A percentile compares a stretch with the other conserved stretches of the same genome.
phyloP scores from a whole-genome alignment of 2,329 filamentous ascomycete genomes.

The Graphilbum fragrans region DNA sequence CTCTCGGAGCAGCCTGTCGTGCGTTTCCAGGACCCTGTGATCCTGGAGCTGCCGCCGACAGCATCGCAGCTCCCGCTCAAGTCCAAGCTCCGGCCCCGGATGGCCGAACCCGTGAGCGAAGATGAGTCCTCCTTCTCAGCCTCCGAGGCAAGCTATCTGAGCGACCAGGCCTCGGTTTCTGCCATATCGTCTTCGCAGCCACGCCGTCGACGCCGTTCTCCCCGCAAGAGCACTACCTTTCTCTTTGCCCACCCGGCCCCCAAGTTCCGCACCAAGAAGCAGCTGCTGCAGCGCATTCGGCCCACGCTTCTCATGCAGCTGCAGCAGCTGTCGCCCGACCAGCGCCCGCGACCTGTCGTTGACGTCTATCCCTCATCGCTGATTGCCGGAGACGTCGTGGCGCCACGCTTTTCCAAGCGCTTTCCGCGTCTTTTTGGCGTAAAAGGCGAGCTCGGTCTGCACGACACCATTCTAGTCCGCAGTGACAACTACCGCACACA shows the following conservation, averaged over 20 bases:
- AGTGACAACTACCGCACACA: constrained; percentile 51
- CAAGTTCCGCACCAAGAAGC: constrained; percentile 44
- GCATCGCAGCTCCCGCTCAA: constrained; percentile 5
- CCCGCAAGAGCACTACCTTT: constrained; percentile 49
- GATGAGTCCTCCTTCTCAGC: constrained; percentile 34
- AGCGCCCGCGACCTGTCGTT: constrained; percentile 53
- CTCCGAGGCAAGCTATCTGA: constrained; percentile 33
- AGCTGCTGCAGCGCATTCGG: constrained; percentile 53
- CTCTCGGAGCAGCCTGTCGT: constrained; percentile 25
- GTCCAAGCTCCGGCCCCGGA: constrained; percentile 3
- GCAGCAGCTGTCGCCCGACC: constrained; percentile 49
- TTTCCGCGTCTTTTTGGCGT: constrained; percentile 53
- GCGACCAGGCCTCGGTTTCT: constrained; percentile 20
- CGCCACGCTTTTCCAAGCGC: constrained; percentile 44
- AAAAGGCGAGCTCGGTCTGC: constrained; percentile 49
- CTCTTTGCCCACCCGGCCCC: constrained; percentile 57
- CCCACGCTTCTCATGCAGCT: constrained; percentile 61
- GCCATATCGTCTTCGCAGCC: constrained; percentile 23
- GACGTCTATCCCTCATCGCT: constrained; percentile 63
- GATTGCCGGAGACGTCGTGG: constrained; percentile 40
- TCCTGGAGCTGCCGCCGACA: constrained; percentile 13
- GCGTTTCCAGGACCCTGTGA: constrained; percentile 28
- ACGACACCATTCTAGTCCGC: constrained; percentile 59
- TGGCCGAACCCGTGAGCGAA: constrained; percentile 26
- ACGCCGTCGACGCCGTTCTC: constrained; percentile 21